Base-by-base conservation (phyloP, 352 stramenopile species). In the Globisporangium middletonii region DNA sequence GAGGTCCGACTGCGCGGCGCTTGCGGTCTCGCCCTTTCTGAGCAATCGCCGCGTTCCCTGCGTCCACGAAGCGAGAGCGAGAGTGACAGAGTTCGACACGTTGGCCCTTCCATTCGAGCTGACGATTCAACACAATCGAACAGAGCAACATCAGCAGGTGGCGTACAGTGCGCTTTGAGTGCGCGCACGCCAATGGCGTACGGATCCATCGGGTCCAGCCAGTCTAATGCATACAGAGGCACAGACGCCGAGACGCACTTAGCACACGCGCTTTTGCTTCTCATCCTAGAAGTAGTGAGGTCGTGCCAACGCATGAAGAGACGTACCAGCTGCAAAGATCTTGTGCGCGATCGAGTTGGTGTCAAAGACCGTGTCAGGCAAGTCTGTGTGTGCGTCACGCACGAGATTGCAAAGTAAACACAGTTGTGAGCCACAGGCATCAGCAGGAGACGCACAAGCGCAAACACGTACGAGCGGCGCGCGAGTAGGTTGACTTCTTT, bases 271-370 rank as follows among this genome's bases (percentile, higher is more conserved):
- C 33, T 9, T 9, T 38, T 9, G 33, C 33, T 38, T 38, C 33
- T 13, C 33, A 38, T 38, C 6, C 30, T 8, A 12, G 33, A 12
- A 9, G 12, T 38, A 12, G 33, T 38, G 33, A 5, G 30, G 8
- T 35, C 30, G 33, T 38, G 7, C 7, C 13, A 15, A 1, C 18
- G 8, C 8, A 48, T 23, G 13, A 23, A 57, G 3, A 27, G n/a
- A 59, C 64, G 33, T 51, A 90, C 81, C 69, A 53, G 81, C 65
- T 15, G 62, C 79, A 51, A 92, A 92, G 45, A 89, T 80, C 55
- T 88, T 89, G 69, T 88, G 60, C 16, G 75, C 75, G 42, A 75
- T 64, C 2, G 81, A 88, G 0, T 48, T 58, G n/a, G 65, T 43
- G 47, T 92, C 73, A 57, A 74, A 88, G 46, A 91, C 64, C 12